A percentile compares a stretch with the other conserved stretches of the same genome.
Conservation (phyloP, 768 basidiomycete genomes). For the Boletus speciosus region DNA sequence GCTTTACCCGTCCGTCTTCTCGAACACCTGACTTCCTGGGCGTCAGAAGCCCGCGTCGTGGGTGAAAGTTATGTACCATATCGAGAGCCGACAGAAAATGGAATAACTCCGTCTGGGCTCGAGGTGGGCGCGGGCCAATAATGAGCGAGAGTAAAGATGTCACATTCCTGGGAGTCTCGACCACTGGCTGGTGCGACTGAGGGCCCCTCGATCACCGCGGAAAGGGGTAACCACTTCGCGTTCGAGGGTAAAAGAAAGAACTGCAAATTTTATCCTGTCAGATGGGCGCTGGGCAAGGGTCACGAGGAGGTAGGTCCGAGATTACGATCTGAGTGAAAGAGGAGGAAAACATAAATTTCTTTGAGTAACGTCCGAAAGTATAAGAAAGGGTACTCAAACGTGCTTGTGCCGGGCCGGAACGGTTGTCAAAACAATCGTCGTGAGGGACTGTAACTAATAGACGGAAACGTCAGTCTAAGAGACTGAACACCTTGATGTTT, state of each 20-base stretch:
- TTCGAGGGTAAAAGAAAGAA: neutral
- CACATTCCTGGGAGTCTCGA: neutral
- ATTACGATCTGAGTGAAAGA: neutral
- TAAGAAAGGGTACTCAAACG: neutral
- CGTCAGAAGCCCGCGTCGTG: conserved; percentile 6
- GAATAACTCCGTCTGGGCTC: neutral
- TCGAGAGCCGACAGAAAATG: conserved; percentile 4
- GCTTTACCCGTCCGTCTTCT: conserved; percentile 2
- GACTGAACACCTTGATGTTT: neutral
- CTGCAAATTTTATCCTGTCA: neutral
- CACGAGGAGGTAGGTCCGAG: neutral
- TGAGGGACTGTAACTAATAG: conserved; percentile 1
- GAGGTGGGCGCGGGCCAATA: neutral
- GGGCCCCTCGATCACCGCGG: neutral
- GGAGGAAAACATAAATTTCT: neutral
- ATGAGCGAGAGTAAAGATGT: neutral
- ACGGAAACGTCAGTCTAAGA: neutral
- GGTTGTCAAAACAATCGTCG: conserved; percentile 21
- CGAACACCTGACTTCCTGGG: neutral
- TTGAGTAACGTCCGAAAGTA: neutral
- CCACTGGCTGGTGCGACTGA: neutral
- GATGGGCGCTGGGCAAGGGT: neutral
- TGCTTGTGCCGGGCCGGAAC: neutral
- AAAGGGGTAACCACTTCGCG: neutral
- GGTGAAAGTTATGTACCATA: neutral